Evolutionary conservation across 371 early-diverging fungal genomes (phyloP).

Genomic region (Cokeromyces recurvatus): DNA sequence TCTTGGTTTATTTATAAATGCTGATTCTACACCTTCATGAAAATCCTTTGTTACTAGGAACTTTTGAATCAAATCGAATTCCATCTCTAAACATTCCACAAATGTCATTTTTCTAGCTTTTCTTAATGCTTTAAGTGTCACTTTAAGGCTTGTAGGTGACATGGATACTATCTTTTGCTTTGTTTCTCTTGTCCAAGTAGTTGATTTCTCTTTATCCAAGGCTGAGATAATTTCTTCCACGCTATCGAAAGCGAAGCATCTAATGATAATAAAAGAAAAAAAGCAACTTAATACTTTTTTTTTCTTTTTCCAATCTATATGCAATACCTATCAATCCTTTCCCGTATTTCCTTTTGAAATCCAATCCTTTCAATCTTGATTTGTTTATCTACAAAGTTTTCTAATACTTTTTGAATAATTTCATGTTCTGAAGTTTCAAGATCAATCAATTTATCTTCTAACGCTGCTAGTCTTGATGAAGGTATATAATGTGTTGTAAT

Average conservation of each 20-base stretch:
- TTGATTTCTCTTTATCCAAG: conserved; percentile 56
- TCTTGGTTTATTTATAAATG: conserved; percentile 45
- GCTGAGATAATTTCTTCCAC: conserved; percentile 80
- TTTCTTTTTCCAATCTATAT: no score
- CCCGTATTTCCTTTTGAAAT: conserved; percentile 57
- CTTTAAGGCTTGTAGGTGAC: conserved; percentile 87
- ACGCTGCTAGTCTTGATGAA: conserved; percentile 70
- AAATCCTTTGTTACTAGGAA: conserved; percentile 58
- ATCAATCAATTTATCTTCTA: conserved; percentile 81
- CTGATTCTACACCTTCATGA: conserved; percentile 39
- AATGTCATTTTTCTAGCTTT: conserved; percentile 62
- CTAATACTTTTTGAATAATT: conserved; percentile 83
- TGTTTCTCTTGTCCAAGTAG: conserved; percentile 74
- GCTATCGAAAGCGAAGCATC: conserved; percentile 79
- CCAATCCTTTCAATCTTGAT: conserved; percentile 16
- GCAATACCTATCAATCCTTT: conserved; percentile 81
- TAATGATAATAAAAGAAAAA: conserved; percentile 34
- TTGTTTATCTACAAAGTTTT: conserved; percentile 77
- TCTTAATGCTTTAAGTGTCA: conserved; percentile 77
- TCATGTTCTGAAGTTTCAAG: conserved; percentile 78
- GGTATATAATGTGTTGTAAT: conserved; percentile 97
- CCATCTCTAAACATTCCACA: conserved; percentile 79
- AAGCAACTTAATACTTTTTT: no score
- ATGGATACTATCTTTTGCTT: conserved; percentile 55
- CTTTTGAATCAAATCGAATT: conserved; percentile 74